Evolutionary conservation across 1,284 basidiomycete genomes (phyloP).

Genomic region (Phellopilus nigrolimitatus): DNA sequence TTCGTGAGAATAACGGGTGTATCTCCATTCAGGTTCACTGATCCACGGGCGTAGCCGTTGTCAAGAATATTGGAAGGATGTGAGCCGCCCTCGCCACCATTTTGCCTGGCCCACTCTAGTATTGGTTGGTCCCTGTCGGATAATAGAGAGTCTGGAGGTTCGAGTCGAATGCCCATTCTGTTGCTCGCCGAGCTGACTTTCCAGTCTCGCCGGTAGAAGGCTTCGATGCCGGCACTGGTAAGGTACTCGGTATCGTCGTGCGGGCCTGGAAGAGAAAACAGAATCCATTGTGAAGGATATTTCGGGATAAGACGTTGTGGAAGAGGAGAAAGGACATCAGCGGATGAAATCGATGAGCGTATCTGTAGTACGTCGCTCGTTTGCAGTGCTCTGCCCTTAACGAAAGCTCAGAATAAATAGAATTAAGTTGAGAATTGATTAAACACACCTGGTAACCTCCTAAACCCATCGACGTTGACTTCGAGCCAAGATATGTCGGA

Average conservation of each 20-base stretch:
- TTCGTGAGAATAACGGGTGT: slow-evolving; percentile 63
- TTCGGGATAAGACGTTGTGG: slow-evolving; percentile 34
- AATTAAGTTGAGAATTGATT: slow-evolving; percentile 1
- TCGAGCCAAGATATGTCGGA: slow-evolving; percentile 55
- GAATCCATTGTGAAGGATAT: slow-evolving; percentile 46
- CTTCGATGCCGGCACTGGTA: slow-evolving; percentile 39
- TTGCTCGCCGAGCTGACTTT: slow-evolving; percentile 54
- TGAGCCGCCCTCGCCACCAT: slow-evolving; percentile 66
- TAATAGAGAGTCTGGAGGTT: slow-evolving; percentile 26
- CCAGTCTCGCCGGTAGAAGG: slow-evolving; percentile 50
- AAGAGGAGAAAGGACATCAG: slow-evolving; percentile 18
- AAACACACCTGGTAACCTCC: slow-evolving; percentile 50
- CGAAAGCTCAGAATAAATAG: too few species aligned
- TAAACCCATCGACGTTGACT: slow-evolving; percentile 57
- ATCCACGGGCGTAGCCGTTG: slow-evolving; percentile 58
- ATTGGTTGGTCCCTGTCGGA: slow-evolving; percentile 36
- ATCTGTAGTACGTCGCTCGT: slow-evolving; percentile 39
- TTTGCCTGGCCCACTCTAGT: slow-evolving; percentile 55
- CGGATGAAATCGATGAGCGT: slow-evolving; percentile 37
- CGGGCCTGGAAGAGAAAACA: slow-evolving; percentile 58
- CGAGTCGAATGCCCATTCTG: slow-evolving; percentile 50
- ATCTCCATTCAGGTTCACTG: slow-evolving; percentile 66
- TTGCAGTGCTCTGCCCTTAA: slow-evolving; percentile 50
- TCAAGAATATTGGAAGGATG: slow-evolving; percentile 72
- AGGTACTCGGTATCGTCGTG: slow-evolving; percentile 59